Evolutionary conservation across 1,284 basidiomycete species (phyloP).

Genomic region (Anthracocystis walkeri): DNA sequence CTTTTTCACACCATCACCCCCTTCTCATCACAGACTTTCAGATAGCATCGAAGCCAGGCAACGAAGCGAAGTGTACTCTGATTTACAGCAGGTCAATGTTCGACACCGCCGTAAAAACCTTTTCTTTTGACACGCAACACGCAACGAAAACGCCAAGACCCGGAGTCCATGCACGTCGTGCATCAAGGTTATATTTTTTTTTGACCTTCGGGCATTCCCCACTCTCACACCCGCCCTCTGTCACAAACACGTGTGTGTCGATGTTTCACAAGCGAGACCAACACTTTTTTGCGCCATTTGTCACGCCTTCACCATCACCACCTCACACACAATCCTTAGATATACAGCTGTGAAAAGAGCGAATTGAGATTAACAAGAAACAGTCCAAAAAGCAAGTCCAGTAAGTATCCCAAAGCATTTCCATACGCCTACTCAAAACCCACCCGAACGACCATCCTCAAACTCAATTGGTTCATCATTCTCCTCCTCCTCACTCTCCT

Average conservation of each 20-base stretch:
- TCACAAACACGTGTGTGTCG: constrained; percentile 1
- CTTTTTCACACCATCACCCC: too few species aligned
- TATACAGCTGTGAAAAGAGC: not conserved
- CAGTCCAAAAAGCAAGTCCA: not conserved
- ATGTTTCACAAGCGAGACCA: constrained; percentile 3
- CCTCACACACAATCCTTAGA: not conserved
- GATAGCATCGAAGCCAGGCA: too few species aligned
- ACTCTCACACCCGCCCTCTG: not conserved
- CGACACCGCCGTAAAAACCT: not conserved
- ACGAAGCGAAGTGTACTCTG: not conserved
- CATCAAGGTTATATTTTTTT: not conserved
- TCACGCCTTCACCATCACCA: not conserved
- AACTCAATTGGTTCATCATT: constrained; percentile 48
- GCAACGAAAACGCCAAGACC: constrained; percentile 11
- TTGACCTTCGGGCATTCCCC: too few species aligned
- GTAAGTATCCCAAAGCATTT: not conserved
- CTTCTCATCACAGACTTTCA: too few species aligned
- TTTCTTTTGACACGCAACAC: not conserved
- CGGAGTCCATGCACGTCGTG: constrained; percentile 6
- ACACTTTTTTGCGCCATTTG: constrained; percentile 4
- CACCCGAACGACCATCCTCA: constrained; percentile 22
- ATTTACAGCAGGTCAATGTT: too few species aligned
- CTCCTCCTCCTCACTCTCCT: constrained; percentile 25
- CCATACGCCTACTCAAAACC: constrained; percentile 3
- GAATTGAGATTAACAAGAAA: constrained; percentile 10